These are phyloP conservation scores for Ustilago shanxiensis DNA, from an alignment of 1,284 basidiomycete species.

Conservation along the genomic window DNA sequence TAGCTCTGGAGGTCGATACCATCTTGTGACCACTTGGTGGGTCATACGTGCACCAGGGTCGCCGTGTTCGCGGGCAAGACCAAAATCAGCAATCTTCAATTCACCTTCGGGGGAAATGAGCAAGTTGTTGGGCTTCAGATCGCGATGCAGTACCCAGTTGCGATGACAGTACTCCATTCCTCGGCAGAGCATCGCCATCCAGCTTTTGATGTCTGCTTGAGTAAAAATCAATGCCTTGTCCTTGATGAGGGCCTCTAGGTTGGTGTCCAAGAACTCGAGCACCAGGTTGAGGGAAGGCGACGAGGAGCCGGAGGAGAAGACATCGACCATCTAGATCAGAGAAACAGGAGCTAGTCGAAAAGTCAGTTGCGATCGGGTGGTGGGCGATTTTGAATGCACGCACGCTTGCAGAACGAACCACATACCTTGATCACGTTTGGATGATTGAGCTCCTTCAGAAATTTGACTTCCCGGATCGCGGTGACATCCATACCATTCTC, in stretches of 20 bases:
- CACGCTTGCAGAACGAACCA: background rate
- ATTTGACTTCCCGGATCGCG: constrained; percentile 97
- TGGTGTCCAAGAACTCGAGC: constrained; percentile 96
- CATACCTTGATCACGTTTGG: constrained; percentile 91
- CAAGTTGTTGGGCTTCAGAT: constrained; percentile 98
- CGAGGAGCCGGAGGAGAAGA: constrained; percentile 89
- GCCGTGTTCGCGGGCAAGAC: constrained; percentile 93
- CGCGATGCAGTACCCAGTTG: constrained; percentile 92
- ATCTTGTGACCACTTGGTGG: constrained; percentile 94
- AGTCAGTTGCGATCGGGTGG: background rate
- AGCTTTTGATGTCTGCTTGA: constrained; percentile 96
- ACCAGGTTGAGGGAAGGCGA: constrained; percentile 89
- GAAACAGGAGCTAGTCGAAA: background rate
- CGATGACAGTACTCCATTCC: constrained; percentile 97
- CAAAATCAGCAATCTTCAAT: constrained; percentile 98
- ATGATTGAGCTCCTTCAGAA: constrained; percentile 91
- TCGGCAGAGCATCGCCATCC: constrained; percentile 98
- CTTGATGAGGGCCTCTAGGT: constrained; percentile 96
- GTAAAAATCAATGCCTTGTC: constrained; percentile 91
- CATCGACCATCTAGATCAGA: constrained; percentile 83
- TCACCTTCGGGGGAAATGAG: constrained; percentile 90
- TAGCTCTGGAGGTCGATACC: constrained; percentile 97
- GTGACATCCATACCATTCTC: constrained; percentile 98
- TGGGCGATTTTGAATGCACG: background rate
- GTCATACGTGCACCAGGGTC: constrained; percentile 97